phyloP scores from a whole-genome alignment of 2,329 filamentous ascomycete species.

The Tolypocladium tundrense region DNA sequence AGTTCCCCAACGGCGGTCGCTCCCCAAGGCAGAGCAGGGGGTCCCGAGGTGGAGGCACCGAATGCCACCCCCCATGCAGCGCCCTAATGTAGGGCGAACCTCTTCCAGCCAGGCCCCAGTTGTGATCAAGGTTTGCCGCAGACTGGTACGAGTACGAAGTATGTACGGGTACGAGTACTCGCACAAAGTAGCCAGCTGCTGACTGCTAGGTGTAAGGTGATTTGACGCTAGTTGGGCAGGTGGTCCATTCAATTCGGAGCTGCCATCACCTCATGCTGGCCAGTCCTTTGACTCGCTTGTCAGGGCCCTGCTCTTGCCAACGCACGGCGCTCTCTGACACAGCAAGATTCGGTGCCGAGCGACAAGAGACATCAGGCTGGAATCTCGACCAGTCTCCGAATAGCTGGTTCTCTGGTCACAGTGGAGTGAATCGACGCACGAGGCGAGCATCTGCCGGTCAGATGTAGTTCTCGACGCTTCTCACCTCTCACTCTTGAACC shows the following conservation, averaged over 20 bases:
- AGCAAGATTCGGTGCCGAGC: neutral
- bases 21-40: neutral
- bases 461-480: neutral
- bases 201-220: constrained; percentile 3
- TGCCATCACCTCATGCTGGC: constrained; percentile 11
- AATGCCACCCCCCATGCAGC: constrained; percentile 19
- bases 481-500: neutral
- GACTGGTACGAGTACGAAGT: constrained; percentile 8
- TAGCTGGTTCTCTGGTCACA: neutral
- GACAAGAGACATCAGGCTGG: constrained; percentile 1
- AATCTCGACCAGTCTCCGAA: neutral
- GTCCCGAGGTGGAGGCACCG: constrained; percentile 6
- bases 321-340: neutral
- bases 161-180: constrained; percentile 1
- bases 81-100: constrained; percentile 23
- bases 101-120: constrained; percentile 17
- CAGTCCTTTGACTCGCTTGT: neutral
- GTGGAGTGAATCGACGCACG: neutral
- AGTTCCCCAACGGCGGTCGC: constrained; percentile 4
- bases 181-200: constrained; percentile 2
- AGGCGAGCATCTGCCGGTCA: neutral
- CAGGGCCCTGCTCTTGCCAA: neutral
- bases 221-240: constrained; percentile 1
- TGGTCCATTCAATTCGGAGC: constrained; percentile 1
- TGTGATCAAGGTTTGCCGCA: constrained; percentile 17